Base-by-base conservation (phyloP, 2,329 filamentous ascomycete genomes). In the Botrytis porri region DNA sequence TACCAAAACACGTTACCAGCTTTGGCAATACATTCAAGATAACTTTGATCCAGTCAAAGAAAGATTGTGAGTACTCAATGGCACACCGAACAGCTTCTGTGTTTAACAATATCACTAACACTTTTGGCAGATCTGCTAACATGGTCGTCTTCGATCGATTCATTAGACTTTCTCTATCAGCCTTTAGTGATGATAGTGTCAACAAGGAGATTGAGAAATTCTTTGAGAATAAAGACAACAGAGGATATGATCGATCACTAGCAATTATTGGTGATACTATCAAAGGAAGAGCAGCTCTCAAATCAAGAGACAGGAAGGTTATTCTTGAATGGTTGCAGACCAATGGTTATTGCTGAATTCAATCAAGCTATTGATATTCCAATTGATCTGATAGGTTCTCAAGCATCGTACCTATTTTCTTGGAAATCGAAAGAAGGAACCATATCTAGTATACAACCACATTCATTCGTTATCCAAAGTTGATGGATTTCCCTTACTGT, bases 121-220 rank as follows among this genome's bases (percentile, higher is more conserved):
- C 18, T 29, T 7, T 61, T 39, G 22, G 20, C 60, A 72, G 70
- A 22, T 90, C 88, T 81, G 86, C 86, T 60, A 98, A 98, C 84
- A 92, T 94, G 75, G 92, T 98, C 43, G 89, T 98, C 4, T 86
- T 98, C 25, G 95, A 99, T 83, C 90, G 95, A 65, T 97, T 97
- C 83, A 84, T 99, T 78, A 90, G 93, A 77, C 86, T 92, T 77
- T 90, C 90, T 62, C 84, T 99, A 77, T 89, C 89, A 79, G 92
- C 93, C 80, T 98, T 97, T 81, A 89, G 93, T 4, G 90, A 94
- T 78, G 83, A 85, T 22, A 87, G 88, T 75, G 86, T 89, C 25
- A 88, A 93, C 75, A 86, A 89, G 76, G 94, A 98, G 71, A 96
- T 99, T 78, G 86, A 90, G 67, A 82, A 84, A 4, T 99, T 99